Percentiles rank a stretch among this genome's conserved stretches.
phyloP scores from a whole-genome alignment of 1,284 basidiomycete genomes.

The Ganoderma meredithae region DNA sequence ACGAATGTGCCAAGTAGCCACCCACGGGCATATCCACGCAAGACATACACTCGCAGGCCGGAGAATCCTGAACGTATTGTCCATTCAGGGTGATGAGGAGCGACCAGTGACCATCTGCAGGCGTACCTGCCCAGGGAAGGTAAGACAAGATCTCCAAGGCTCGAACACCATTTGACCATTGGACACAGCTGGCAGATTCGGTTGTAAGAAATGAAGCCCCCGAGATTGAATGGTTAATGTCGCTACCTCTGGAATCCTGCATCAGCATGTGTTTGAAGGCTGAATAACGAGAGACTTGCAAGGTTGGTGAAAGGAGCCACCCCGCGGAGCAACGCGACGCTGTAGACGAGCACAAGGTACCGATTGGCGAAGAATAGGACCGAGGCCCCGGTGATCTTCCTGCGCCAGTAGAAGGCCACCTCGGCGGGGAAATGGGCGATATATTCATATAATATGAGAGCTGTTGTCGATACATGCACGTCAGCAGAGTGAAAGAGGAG shows the following conservation, averaged over 20 bases:
- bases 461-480: neutral
- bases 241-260: neutral
- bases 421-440: neutral
- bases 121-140: neutral
- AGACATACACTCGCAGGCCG: neutral
- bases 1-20: neutral
- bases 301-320: neutral
- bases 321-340: neutral
- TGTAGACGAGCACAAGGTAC: constrained; percentile 1
- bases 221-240: neutral
- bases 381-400: neutral
- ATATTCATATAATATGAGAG: constrained; percentile 9
- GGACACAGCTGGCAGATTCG: neutral
- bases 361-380: constrained; percentile 5
- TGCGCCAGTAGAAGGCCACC: neutral
- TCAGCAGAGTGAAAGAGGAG: neutral
- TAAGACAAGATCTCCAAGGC: neutral
- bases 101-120: neutral
- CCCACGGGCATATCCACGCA: neutral
- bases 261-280: neutral
- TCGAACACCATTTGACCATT: neutral
- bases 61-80: neutral
- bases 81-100: too few species aligned
- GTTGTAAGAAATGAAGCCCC: neutral
- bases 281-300: neutral